These are phyloP conservation scores for Apodospora peruviana DNA, from an alignment of 495 filamentous ascomycete genomes.

Conservation along the genomic window DNA sequence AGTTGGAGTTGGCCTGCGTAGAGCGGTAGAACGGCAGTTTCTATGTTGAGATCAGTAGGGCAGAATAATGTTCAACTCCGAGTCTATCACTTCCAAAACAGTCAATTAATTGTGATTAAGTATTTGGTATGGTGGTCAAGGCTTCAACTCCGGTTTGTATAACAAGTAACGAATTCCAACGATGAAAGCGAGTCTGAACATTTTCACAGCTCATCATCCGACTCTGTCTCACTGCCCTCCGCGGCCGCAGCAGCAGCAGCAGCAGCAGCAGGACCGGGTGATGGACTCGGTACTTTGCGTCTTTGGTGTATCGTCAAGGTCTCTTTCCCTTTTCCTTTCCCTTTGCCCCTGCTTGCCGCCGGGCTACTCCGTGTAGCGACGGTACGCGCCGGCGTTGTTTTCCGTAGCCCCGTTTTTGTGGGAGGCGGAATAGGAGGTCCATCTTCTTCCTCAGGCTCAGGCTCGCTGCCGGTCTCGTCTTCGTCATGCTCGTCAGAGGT, in stretches of 20 bases:
- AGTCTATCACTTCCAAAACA: too few species aligned
- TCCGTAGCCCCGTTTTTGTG: neutral
- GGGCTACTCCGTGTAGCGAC: neutral
- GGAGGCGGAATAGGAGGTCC: neutral
- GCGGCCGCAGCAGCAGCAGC: conserved; percentile 10
- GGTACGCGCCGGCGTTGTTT: neutral
- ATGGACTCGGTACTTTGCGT: conserved; percentile 15
- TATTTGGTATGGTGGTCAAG: too few species aligned
- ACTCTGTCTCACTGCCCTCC: conserved; percentile 36
- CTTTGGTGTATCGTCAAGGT: conserved; percentile 9
- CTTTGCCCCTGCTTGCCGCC: neutral
- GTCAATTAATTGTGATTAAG: too few species aligned
- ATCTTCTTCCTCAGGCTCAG: conserved; percentile 20
- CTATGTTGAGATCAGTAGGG: too few species aligned
- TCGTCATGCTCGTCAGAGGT: conserved; percentile 5
- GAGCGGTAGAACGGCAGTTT: too few species aligned
- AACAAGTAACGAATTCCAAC: too few species aligned
- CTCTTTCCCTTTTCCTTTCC: conserved; percentile 10
- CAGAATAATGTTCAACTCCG: too few species aligned
- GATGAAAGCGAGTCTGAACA: too few species aligned
- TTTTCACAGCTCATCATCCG: conserved; percentile 40
- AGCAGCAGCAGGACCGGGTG: conserved; percentile 12
- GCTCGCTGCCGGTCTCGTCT: conserved; percentile 17
- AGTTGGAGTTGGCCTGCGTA: too few species aligned
- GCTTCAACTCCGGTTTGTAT: too few species aligned